Percentiles rank a stretch among this genome's conserved stretches.
These are phyloP conservation scores for Ophiostoma ulmi DNA, from an alignment of 2,329 filamentous ascomycete genomes.

Conservation along the genomic window DNA sequence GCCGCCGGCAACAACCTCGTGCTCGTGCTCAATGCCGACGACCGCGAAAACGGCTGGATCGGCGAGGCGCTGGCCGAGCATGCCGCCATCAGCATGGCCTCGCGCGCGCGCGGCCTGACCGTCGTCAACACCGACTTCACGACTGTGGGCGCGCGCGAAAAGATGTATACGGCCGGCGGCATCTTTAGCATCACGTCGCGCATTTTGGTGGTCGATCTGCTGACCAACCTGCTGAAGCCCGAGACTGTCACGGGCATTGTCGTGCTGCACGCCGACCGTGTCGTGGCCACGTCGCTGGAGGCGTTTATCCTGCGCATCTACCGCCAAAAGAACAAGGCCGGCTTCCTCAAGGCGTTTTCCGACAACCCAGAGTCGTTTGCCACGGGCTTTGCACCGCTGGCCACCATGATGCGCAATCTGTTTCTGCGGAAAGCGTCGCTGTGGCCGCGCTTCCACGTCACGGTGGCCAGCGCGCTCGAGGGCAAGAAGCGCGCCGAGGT, in stretches of 20 bases:
- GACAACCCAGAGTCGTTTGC: slow-evolving; percentile 90
- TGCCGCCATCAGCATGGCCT: slow-evolving; percentile 71
- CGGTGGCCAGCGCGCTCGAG: slow-evolving; percentile 83
- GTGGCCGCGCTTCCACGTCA: slow-evolving; percentile 90
- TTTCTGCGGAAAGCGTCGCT: slow-evolving; percentile 84
- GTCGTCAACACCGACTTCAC: slow-evolving; percentile 94
- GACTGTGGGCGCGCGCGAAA: slow-evolving; percentile 79
- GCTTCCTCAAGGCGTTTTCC: slow-evolving; percentile 93
- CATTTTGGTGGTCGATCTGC: slow-evolving; percentile 87
- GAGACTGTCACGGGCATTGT: slow-evolving; percentile 82
- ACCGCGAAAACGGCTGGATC: slow-evolving; percentile 94
- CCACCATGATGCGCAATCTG: slow-evolving; percentile 86
- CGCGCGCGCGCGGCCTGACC: slow-evolving; percentile 69
- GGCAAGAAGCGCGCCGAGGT: slow-evolving; percentile 92
- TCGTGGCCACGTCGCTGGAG: slow-evolving; percentile 81
- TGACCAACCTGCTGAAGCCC: slow-evolving; percentile 76
- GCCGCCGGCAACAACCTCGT: slow-evolving; percentile 91
- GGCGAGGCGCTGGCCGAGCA: slow-evolving; percentile 94
- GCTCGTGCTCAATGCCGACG: slow-evolving; percentile 80
- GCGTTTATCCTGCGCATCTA: slow-evolving; percentile 94
- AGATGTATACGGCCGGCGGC: slow-evolving; percentile 83
- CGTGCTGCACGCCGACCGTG: slow-evolving; percentile 80
- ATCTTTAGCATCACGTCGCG: slow-evolving; percentile 95
- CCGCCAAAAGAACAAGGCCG: slow-evolving; percentile 86
- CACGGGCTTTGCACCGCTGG: slow-evolving; percentile 77